Evolutionary conservation across 495 filamentous ascomycete genomes (phyloP).

Genomic region (Penicillium canescens): DNA sequence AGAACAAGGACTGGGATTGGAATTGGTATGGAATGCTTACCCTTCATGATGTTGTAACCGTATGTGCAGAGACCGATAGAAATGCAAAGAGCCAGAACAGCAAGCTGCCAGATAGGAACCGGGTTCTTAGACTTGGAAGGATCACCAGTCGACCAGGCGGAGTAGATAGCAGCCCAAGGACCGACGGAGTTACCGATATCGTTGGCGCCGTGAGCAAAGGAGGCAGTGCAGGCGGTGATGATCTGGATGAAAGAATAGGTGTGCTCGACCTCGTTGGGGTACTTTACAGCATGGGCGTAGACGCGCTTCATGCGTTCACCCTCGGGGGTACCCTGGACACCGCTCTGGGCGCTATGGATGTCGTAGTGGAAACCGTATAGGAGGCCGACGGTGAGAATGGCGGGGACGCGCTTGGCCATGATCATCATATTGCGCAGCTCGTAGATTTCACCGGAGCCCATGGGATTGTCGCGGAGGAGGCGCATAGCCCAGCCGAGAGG

Average conservation of each 20-base stretch:
- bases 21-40: slow-evolving; percentile 18
- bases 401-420: slow-evolving; percentile 59
- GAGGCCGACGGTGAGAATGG: slow-evolving; percentile 51
- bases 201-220: slow-evolving; percentile 80
- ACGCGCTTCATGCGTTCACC: slow-evolving; percentile 63
- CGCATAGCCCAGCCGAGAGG: slow-evolving; percentile 75
- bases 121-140: slow-evolving; percentile 47
- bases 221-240: slow-evolving; percentile 71
- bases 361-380: slow-evolving; percentile 73
- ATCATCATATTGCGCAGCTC: slow-evolving; percentile 64
- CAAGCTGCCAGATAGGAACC: slow-evolving; percentile 62
- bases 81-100: slow-evolving; percentile 52
- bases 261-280: slow-evolving; percentile 76
- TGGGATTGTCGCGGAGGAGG: slow-evolving; percentile 64
- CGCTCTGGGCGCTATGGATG: slow-evolving; percentile 67
- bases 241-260: slow-evolving; percentile 75
- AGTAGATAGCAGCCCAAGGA: slow-evolving; percentile 69
- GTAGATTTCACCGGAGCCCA: slow-evolving; percentile 67
- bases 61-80: slow-evolving; percentile 61
- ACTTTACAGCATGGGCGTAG: slow-evolving; percentile 60
- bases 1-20: neutral
- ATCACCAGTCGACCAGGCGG: slow-evolving; percentile 60
- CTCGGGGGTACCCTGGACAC: slow-evolving; percentile 64
- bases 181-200: slow-evolving; percentile 78
- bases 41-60: slow-evolving; percentile 71